A percentile compares a stretch with the other conserved stretches of the same genome.
phyloP scores from a whole-genome alignment of 208 protist species.

The Leishmania arabica region DNA sequence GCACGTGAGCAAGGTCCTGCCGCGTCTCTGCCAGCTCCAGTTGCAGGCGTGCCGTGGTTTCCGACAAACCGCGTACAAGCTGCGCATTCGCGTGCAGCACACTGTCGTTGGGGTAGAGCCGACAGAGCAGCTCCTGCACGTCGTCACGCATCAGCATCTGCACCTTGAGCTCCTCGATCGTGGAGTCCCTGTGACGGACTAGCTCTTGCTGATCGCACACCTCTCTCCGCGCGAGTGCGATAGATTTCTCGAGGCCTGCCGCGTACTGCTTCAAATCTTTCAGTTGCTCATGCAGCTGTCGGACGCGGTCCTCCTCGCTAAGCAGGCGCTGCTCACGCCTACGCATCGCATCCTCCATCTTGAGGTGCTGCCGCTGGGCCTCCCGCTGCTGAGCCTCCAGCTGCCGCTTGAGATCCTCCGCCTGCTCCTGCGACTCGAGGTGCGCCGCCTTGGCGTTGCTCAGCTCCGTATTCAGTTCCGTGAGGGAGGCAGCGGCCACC shows the following conservation, averaged over 20 bases:
- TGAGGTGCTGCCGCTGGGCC: background rate
- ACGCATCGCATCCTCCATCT: slow-evolving; percentile 16
- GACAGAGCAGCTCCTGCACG: slow-evolving; percentile 52
- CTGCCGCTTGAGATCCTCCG: slow-evolving; percentile 26
- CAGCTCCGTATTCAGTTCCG: slow-evolving; percentile 39
- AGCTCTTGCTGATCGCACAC: slow-evolving; percentile 12
- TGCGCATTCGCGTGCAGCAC: slow-evolving; percentile 40
- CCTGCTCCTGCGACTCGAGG: slow-evolving; percentile 12
- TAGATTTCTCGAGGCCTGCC: slow-evolving; percentile 16
- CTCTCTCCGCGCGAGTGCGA: slow-evolving; percentile 18
- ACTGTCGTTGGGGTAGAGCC: slow-evolving; percentile 62
- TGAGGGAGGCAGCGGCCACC: slow-evolving; percentile 19
- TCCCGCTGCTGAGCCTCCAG: slow-evolving; percentile 22
- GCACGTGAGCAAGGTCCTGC: slow-evolving; percentile 28
- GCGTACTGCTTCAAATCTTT: slow-evolving; percentile 20
- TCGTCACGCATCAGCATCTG: slow-evolving; percentile 42
- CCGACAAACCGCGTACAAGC: slow-evolving; percentile 17
- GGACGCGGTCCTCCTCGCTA: slow-evolving; percentile 11
- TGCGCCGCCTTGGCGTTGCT: slow-evolving; percentile 21
- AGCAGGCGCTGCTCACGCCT: slow-evolving; percentile 19
- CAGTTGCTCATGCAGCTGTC: slow-evolving; percentile 20
- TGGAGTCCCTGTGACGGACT: slow-evolving; percentile 1
- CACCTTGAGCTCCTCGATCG: slow-evolving; percentile 29
- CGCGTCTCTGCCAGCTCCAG: slow-evolving; percentile 22
- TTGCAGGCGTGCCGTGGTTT: slow-evolving; percentile 21